A percentile compares a stretch with the other conserved stretches of the same genome.
Conservation (phyloP, 1,139 yeast species). For the Debaryomyces sp. region DNA sequence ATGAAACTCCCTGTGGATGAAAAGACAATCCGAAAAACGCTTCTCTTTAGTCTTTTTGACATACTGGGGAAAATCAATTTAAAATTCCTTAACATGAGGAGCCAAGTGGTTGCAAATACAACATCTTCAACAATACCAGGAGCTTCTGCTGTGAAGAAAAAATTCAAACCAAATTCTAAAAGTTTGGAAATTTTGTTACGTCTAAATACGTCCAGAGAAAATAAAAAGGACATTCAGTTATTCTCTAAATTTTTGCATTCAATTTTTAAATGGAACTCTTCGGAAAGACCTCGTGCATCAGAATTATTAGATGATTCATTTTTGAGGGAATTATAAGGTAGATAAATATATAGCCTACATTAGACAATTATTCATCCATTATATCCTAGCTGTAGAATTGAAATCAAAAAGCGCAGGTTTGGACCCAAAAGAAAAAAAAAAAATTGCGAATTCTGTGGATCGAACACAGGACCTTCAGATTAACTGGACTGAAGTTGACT, state of each 20-base stretch:
- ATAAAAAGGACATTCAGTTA: conserved; percentile 13
- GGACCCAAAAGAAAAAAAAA: conserved; percentile 14
- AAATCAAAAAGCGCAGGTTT: background rate
- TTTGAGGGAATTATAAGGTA: conserved; percentile 8
- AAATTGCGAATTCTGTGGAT: conserved; percentile 53
- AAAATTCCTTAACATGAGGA: conserved; percentile 30
- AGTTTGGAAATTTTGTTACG: conserved; percentile 46
- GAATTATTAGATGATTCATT: conserved; percentile 46
- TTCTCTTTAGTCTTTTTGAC: conserved; percentile 44
- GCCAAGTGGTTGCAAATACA: conserved; percentile 15
- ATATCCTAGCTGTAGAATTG: background rate
- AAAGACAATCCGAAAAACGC: conserved; percentile 31
- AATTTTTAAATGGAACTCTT: conserved; percentile 60
- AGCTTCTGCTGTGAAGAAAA: conserved; percentile 19
- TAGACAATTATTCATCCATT: background rate
- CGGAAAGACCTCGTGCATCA: conserved; percentile 42
- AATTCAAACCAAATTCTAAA: conserved; percentile 31
- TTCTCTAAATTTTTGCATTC: conserved; percentile 37
- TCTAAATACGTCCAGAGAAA: conserved; percentile 34
- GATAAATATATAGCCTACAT: background rate
- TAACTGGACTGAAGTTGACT: conserved; percentile 39
- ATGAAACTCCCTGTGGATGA: conserved; percentile 21
- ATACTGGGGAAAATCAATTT: conserved; percentile 40
- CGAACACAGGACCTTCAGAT: conserved; percentile 62
- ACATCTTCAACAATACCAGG: conserved; percentile 16